Evolutionary conservation across 768 basidiomycete species (phyloP).

Genomic region (Thelephora aurantiotincta): DNA sequence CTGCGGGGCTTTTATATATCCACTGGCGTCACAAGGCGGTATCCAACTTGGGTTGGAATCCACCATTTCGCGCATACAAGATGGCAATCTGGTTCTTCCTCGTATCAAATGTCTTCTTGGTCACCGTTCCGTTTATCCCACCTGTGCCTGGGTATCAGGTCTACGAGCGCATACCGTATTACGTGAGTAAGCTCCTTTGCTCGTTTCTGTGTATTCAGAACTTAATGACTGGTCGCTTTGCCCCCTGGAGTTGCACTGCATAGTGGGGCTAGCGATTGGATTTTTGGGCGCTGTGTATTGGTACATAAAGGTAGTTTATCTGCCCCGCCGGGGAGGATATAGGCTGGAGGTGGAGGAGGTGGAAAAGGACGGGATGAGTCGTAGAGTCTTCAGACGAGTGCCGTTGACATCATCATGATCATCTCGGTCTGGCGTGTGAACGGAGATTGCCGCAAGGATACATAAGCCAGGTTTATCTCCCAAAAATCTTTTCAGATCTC

Average conservation of each 20-base stretch:
- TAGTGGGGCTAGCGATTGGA: slow-evolving; percentile 14
- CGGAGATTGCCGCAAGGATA: no score
- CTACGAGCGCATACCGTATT: slow-evolving; percentile 53
- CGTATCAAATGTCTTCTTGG: slow-evolving; percentile 49
- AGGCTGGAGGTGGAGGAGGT: slow-evolving; percentile 13
- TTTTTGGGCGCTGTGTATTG: slow-evolving; percentile 17
- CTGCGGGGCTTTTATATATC: slow-evolving; percentile 49
- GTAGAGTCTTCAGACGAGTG: slow-evolving; percentile 34
- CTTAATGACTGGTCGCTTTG: background rate
- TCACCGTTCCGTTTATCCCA: slow-evolving; percentile 49
- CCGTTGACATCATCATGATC: slow-evolving; percentile 4
- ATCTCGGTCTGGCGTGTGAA: no score
- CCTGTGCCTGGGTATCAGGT: slow-evolving; percentile 34
- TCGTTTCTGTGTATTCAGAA: background rate
- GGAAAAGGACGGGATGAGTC: slow-evolving; percentile 37
- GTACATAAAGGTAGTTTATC: slow-evolving; percentile 15
- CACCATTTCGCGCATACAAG: slow-evolving; percentile 48
- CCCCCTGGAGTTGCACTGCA: slow-evolving; percentile 15
- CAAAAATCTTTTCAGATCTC: background rate
- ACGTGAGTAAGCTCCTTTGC: slow-evolving; percentile 28
- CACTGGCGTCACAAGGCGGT: slow-evolving; percentile 27
- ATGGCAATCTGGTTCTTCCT: slow-evolving; percentile 38
- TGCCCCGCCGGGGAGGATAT: slow-evolving; percentile 16
- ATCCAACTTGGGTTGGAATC: slow-evolving; percentile 38
- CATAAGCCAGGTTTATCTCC: no score